Percentiles rank a stretch among this genome's conserved stretches.
Evolutionary conservation across 1,139 yeast species (phyloP).

Genomic region (Hansenula sp.): DNA sequence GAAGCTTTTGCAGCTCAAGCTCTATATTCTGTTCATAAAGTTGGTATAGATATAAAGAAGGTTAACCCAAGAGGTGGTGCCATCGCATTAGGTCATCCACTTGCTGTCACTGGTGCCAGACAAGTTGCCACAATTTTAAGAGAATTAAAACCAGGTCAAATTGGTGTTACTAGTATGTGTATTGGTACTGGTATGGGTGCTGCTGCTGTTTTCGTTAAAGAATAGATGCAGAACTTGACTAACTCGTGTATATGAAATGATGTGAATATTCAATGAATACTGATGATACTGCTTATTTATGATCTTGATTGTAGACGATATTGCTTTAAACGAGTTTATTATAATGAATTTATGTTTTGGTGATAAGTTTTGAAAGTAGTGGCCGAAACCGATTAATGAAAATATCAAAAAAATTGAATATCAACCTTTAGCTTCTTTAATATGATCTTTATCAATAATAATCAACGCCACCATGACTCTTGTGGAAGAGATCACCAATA

Average conservation of each 20-base stretch:
- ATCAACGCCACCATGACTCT: conserved; percentile 1
- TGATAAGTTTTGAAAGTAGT: no score
- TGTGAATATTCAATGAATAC: no score
- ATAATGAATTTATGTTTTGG: no score
- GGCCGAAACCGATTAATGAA: background rate
- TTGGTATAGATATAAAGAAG: conserved; percentile 63
- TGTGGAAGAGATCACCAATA: conserved; percentile 18
- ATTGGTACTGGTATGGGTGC: conserved; percentile 99
- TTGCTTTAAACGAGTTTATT: no score
- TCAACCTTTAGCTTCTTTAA: background rate
- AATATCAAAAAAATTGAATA: background rate
- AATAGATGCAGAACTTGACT: conserved; percentile 28
- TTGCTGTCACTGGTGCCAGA: conserved; percentile 95
- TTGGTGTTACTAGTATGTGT: conserved; percentile 94
- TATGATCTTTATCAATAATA: background rate
- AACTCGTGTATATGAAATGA: no score
- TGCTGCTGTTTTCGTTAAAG: conserved; percentile 78
- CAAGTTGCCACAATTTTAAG: conserved; percentile 85
- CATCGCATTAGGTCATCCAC: conserved; percentile 92
- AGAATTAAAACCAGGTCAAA: conserved; percentile 73
- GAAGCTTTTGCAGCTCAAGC: conserved; percentile 98
- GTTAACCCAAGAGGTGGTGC: conserved; percentile 96
- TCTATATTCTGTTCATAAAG: conserved; percentile 62
- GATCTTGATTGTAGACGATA: no score
- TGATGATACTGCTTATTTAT: no score